These are phyloP conservation scores for Podaxis sp. DNA, from an alignment of 768 basidiomycete genomes.

Conservation along the genomic window DNA sequence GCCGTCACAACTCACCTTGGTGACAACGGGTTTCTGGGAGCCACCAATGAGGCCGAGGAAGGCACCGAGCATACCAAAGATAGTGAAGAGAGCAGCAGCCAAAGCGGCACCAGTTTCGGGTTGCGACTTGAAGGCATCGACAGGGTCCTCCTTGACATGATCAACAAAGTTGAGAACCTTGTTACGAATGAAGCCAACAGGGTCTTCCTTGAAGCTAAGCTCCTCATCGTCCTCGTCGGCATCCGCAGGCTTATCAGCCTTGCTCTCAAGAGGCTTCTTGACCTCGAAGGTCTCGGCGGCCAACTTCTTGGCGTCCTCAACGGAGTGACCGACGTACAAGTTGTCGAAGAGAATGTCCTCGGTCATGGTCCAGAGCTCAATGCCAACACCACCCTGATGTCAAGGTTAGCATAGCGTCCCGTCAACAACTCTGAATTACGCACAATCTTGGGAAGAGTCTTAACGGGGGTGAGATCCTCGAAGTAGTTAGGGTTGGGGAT, in stretches of 20 bases:
- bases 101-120: constrained; percentile 87
- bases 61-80: constrained; percentile 83
- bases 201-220: constrained; percentile 65
- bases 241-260: constrained; percentile 52
- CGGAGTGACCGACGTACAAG: constrained; percentile 91
- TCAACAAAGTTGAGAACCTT: constrained; percentile 82
- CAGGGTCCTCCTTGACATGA: constrained; percentile 70
- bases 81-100: constrained; percentile 67
- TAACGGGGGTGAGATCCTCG: constrained; percentile 82
- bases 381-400: constrained; percentile 83
- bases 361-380: constrained; percentile 99
- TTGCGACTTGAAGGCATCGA: constrained; percentile 81
- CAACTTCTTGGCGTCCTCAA: constrained; percentile 79
- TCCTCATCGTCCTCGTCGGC: constrained; percentile 50
- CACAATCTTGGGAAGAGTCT: constrained; percentile 84
- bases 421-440: constrained; percentile 24
- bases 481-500: constrained; percentile 91
- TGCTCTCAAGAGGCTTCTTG: constrained; percentile 83
- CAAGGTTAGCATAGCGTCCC: constrained; percentile 9
- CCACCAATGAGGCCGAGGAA: constrained; percentile 79
- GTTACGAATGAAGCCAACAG: constrained; percentile 75
- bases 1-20: constrained; percentile 49
- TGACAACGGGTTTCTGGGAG: constrained; percentile 66
- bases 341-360: constrained; percentile 92
- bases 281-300: constrained; percentile 88